A percentile compares a stretch with the other conserved stretches of the same genome.
These are phyloP conservation scores for Solanum hybrid DNA, from an alignment of 305 asterid species.

Conservation along the genomic window DNA sequence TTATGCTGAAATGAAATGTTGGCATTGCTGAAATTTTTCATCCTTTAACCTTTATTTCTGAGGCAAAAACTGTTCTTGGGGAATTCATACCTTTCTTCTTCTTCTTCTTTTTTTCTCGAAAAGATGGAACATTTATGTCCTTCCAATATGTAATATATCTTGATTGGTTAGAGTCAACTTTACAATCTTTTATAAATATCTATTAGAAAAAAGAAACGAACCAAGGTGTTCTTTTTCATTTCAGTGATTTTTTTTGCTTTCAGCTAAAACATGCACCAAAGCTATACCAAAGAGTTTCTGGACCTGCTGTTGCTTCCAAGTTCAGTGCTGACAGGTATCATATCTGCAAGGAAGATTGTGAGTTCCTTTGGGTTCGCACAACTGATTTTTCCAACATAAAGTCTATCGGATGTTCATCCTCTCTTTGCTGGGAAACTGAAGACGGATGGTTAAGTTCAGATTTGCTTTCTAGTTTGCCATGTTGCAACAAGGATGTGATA, in stretches of 20 bases:
- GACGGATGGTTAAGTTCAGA: conserved; percentile 31
- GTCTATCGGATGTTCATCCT: conserved; percentile 61
- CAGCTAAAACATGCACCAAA: conserved; percentile 88
- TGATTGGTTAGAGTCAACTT: neutral
- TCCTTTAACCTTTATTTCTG: neutral
- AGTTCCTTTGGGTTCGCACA: conserved; percentile 73
- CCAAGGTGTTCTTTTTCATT: neutral
- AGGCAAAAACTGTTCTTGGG: neutral
- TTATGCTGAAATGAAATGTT: neutral
- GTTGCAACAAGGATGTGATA: conserved; percentile 24
- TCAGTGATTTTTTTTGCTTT: conserved; percentile 2
- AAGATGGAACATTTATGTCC: neutral
- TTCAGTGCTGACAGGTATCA: conserved; percentile 53
- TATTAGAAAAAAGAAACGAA: neutral
- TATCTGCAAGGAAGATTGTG: conserved; percentile 64
- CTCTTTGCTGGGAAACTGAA: conserved; percentile 60
- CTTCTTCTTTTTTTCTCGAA: neutral
- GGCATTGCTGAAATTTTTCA: neutral
- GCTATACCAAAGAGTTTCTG: conserved; percentile 52
- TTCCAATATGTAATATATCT: neutral
- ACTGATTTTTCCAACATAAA: conserved; percentile 67
- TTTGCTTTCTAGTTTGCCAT: conserved; percentile 40
- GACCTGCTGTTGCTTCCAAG: conserved; percentile 48
- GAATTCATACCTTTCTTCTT: neutral
- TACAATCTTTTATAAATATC: neutral